These are phyloP conservation scores for Poterioochromonas sp. DNA, from an alignment of 352 stramenopile genomes.

Conservation along the genomic window DNA sequence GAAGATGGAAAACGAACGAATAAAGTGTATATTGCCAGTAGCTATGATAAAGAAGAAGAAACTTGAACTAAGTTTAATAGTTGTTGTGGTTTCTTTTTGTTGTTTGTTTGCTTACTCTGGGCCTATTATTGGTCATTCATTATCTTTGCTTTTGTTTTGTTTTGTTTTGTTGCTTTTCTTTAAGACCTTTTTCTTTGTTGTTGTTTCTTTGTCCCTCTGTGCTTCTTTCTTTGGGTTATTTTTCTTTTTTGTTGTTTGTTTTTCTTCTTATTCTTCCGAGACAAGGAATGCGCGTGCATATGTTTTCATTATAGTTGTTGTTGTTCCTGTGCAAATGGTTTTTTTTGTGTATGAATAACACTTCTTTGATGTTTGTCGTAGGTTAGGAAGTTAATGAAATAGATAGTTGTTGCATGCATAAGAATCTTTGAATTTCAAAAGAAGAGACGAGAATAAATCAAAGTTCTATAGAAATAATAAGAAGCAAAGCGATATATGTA, in stretches of 20 bases:
- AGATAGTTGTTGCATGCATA: conserved; percentile 14
- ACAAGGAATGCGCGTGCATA: conserved; percentile 10
- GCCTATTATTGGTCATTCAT: conserved; percentile 14
- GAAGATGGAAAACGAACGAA: conserved; percentile 13
- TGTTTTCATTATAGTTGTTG: conserved; percentile 17
- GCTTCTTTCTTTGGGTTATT: background rate
- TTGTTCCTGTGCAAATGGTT: conserved; percentile 13
- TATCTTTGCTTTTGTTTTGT: conserved; percentile 17
- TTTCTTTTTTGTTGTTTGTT: conserved; percentile 14
- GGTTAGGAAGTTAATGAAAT: conserved; percentile 15
- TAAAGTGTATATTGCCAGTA: conserved; percentile 15
- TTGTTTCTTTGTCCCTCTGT: too few relatives aligned
- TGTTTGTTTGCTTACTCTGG: conserved; percentile 13
- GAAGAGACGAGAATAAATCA: conserved; percentile 14
- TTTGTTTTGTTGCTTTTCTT: conserved; percentile 17
- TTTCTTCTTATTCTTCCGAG: conserved; percentile 14
- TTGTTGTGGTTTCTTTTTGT: conserved; percentile 15
- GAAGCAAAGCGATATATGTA: conserved; percentile 14
- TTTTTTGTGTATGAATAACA: conserved; percentile 18
- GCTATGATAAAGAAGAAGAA: conserved; percentile 15
- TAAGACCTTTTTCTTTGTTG: conserved; percentile 15
- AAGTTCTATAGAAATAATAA: conserved; percentile 19
- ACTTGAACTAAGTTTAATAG: conserved; percentile 17
- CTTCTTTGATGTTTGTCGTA: conserved; percentile 14
- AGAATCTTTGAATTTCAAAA: conserved; percentile 18